Evolutionary conservation across 805 yeast species (phyloP), one percentile per base, ranked within the genome.

Genomic region (Yamadazyma philogaea): DNA sequence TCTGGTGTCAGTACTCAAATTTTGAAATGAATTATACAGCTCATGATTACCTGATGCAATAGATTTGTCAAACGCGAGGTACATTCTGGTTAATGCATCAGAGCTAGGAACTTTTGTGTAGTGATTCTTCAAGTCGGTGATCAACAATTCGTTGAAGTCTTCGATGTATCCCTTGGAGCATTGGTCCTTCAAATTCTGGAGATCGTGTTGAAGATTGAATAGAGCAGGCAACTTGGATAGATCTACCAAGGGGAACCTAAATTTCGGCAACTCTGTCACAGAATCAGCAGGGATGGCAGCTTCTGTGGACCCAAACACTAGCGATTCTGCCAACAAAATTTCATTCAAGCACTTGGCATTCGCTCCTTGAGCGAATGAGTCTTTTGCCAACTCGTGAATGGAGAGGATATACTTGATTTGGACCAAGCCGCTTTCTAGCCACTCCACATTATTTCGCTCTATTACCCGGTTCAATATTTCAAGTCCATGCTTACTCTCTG

Each of bases 91-190:
- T 46, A 87, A 56, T 0, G 87, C 75, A 10, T 75, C 79, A 6
- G 57, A 52, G 2, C 55, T 53, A 2, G 81, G 65, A 0, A 79
- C 75, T 1, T 70, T 60, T 26, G 74, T 73, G 50, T 79, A 77
- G 51, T 82, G 87, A 2, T 50, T 38, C 45, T 83, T 72, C 37
- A 90, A 59, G 60, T 90, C 96, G 0, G 68, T 67, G 8, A 84
- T 49, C 36, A 90, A 63, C 24, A 72, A 53, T 18, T 75, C 74
- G 6, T 75, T 68, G 53, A 90, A 81, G 34, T 77, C 64, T 18
- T 74, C 66, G 6, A 82, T 76, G 50, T 81, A 84, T n/a, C 81
- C 77, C 30, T 74, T 77, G 12, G 93, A 90, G 39, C 87, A 82
- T 34, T 77, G 80, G n/a, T 71, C 64, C 38, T 82, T 75, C 51